These are phyloP conservation scores for Oryza rufipogon DNA, from an alignment of 176 grass and related monocot species.

Conservation along the genomic window DNA sequence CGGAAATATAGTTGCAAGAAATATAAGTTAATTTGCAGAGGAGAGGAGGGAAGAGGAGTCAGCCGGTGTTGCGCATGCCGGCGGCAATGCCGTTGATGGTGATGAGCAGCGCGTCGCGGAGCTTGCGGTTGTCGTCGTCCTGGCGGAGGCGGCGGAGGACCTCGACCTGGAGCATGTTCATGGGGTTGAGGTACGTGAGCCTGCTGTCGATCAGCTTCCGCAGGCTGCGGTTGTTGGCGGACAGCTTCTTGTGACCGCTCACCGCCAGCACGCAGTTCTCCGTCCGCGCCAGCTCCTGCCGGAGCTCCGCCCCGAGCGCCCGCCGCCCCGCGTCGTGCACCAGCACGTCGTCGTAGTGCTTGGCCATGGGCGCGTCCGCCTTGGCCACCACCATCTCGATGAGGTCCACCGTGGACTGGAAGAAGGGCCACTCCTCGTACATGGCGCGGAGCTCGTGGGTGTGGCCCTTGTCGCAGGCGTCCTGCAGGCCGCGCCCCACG, in stretches of 20 bases:
- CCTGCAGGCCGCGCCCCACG: conserved; percentile 68
- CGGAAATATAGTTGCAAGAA: no score
- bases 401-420: conserved; percentile 83
- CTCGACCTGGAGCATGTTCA: conserved; percentile 95
- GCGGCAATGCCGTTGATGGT: conserved; percentile 95
- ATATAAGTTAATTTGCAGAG: no score
- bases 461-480: conserved; percentile 64
- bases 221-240: conserved; percentile 68
- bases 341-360: conserved; percentile 79
- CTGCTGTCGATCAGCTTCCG: conserved; percentile 76
- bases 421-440: conserved; percentile 94
- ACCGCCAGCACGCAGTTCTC: conserved; percentile 70
- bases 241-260: conserved; percentile 77
- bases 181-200: conserved; percentile 74
- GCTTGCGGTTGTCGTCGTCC: conserved; percentile 72
- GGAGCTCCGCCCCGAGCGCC: conserved; percentile 43
- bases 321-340: conserved; percentile 43
- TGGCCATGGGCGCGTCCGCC: conserved; percentile 68
- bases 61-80: conserved; percentile 95
- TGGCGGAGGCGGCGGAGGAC: conserved; percentile 63
- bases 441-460: conserved; percentile 65
- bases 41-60: background rate
- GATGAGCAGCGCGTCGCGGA: conserved; percentile 81
- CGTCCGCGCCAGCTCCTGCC: conserved; percentile 55
- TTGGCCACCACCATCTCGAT: conserved; percentile 97